phyloP scores from a whole-genome alignment of 2,329 filamentous ascomycete genomes.

The Mariannaea elegans region DNA sequence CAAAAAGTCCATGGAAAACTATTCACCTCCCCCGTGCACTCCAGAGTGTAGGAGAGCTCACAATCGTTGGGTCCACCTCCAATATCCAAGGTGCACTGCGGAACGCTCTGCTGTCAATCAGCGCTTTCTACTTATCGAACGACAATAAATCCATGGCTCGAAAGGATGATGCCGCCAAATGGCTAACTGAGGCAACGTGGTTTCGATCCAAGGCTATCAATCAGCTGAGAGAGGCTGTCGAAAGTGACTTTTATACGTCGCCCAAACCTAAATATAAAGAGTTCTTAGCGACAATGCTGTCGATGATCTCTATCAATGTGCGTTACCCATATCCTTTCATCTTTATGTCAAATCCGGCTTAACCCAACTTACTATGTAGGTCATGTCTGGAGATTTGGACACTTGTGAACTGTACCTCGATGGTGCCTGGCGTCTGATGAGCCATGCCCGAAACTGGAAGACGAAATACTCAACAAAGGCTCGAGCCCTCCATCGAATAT shows the following conservation, averaged over 20 bases:
- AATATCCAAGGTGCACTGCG: slow-evolving; percentile 33
- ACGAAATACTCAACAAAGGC: slow-evolving; percentile 28
- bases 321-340: not conserved
- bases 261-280: slow-evolving; percentile 39
- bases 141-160: slow-evolving; percentile 19
- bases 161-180: slow-evolving; percentile 27
- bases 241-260: slow-evolving; percentile 27
- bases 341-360: not conserved
- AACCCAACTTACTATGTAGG: slow-evolving; percentile 12
- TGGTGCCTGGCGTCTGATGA: slow-evolving; percentile 33
- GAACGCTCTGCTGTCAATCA: slow-evolving; percentile 38
- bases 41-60: slow-evolving; percentile 37
- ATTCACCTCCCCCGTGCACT: slow-evolving; percentile 38
- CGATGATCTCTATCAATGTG: slow-evolving; percentile 41
- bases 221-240: slow-evolving; percentile 35
- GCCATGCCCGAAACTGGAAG: slow-evolving; percentile 29
- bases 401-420: slow-evolving; percentile 37
- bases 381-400: slow-evolving; percentile 39
- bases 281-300: slow-evolving; percentile 40
- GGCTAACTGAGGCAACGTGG: slow-evolving; percentile 26
- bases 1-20: slow-evolving; percentile 40
- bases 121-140: slow-evolving; percentile 39
- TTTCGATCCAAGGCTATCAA: slow-evolving; percentile 31
- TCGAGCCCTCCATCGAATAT: slow-evolving; percentile 35
- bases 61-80: slow-evolving; percentile 32